These are phyloP conservation scores for Fusarium aywerte DNA, from an alignment of 2,329 filamentous ascomycete species.

Conservation along the genomic window DNA sequence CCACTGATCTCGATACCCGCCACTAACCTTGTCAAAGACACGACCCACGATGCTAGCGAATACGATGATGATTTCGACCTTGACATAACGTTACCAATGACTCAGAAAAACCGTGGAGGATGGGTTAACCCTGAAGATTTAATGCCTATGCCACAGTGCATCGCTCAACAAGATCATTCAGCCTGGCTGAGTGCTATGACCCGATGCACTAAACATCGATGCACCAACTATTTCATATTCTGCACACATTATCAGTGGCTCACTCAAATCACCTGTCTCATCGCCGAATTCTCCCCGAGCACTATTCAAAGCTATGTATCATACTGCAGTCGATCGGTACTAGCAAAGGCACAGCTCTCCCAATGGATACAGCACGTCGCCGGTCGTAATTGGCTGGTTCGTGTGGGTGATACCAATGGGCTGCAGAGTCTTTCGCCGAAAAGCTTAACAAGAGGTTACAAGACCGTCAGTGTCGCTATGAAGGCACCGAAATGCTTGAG, in stretches of 20 bases:
- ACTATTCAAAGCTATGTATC: constrained; percentile 1
- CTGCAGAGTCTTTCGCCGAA: constrained; percentile 1
- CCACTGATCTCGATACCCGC: not conserved
- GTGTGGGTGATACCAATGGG: constrained; percentile 9
- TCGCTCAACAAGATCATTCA: constrained; percentile 22
- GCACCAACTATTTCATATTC: constrained; percentile 26
- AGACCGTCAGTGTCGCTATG: not conserved
- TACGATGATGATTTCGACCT: not conserved
- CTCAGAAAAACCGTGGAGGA: not conserved
- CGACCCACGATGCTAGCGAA: not conserved
- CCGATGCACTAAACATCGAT: constrained; percentile 20
- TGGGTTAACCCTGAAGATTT: constrained; percentile 35
- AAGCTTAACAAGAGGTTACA: constrained; percentile 7
- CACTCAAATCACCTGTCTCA: constrained; percentile 29
- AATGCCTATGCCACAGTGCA: constrained; percentile 29
- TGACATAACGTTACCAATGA: not conserved
- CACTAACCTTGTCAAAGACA: constrained; percentile 1
- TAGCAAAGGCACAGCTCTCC: constrained; percentile 27
- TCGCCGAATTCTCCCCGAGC: constrained; percentile 13
- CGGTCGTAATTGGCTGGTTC: constrained; percentile 28
- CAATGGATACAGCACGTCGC: constrained; percentile 8
- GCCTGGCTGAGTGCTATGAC: constrained; percentile 29
- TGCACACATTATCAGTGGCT: constrained; percentile 34
- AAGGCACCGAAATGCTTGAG: constrained; percentile 23
- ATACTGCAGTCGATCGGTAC: constrained; percentile 29